Percentiles rank a stretch among this genome's conserved stretches.
Conservation (phyloP, 371 early-diverging fungal genomes). For the Phascolomyces articulosus region DNA sequence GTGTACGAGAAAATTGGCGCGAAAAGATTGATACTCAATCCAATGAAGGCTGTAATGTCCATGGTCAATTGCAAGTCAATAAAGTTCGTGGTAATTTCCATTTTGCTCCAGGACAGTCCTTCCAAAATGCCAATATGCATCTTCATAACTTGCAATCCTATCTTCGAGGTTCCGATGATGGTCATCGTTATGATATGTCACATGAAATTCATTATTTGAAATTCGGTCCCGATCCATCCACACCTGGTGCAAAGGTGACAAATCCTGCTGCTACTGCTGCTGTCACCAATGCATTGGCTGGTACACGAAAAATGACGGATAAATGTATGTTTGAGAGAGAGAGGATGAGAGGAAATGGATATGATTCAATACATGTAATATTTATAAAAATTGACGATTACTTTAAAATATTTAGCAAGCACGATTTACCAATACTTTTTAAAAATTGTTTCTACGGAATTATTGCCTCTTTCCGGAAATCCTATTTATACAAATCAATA, state of each 20-base stretch:
- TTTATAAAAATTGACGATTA: too few relatives aligned
- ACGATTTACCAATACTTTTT: constrained; percentile 23
- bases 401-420: constrained; percentile 20
- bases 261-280: constrained; percentile 41
- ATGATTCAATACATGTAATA: neutral
- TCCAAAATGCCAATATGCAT: constrained; percentile 79
- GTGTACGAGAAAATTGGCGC: constrained; percentile 84
- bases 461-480: constrained; percentile 66
- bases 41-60: constrained; percentile 78
- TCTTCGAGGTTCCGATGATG: constrained; percentile 42
- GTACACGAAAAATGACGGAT: constrained; percentile 50
- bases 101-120: constrained; percentile 91
- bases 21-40: constrained; percentile 77
- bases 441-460: constrained; percentile 92
- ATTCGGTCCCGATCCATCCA: constrained; percentile 66
- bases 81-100: constrained; percentile 94
- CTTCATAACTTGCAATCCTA: constrained; percentile 80
- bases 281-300: constrained; percentile 82
- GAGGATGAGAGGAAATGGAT: too few relatives aligned
- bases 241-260: constrained; percentile 14
- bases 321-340: constrained; percentile 48
- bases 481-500: constrained; percentile 89
- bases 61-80: constrained; percentile 84
- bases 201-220: constrained; percentile 84
- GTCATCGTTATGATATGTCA: constrained; percentile 58